Evolutionary conservation across 2,329 filamentous ascomycete genomes (phyloP).

Genomic region (Apiospora arundinis): DNA sequence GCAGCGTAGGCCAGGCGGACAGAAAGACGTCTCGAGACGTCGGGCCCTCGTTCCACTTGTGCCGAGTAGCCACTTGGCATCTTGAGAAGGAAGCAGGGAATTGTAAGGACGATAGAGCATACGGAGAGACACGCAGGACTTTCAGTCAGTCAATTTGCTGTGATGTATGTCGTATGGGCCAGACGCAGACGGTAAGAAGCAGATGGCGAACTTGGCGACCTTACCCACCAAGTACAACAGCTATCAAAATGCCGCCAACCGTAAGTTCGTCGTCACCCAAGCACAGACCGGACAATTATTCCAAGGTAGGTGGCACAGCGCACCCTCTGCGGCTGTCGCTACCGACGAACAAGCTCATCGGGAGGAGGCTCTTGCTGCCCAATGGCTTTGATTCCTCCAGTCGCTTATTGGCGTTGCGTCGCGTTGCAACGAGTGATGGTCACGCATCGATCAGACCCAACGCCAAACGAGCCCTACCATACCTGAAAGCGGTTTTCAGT

Average conservation of each 20-base stretch:
- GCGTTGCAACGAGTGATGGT: conserved; percentile 18
- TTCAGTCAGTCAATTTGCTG: neutral
- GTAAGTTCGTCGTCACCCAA: conserved; percentile 22
- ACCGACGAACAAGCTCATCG: conserved; percentile 18
- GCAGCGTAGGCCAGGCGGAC: neutral
- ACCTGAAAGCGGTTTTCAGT: neutral
- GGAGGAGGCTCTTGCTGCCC: conserved; percentile 15
- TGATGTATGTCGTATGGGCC: neutral
- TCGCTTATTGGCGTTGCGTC: conserved; percentile 11
- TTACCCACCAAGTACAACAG: conserved; percentile 1
- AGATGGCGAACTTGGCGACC: conserved; percentile 21
- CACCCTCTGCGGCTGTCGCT: conserved; percentile 21
- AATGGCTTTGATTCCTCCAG: neutral
- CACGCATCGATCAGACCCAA: conserved; percentile 24
- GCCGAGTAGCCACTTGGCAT: conserved; percentile 23
- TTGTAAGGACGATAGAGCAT: neutral
- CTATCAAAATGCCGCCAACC: conserved; percentile 20
- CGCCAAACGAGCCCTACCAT: conserved; percentile 15
- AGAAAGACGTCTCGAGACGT: conserved; percentile 9
- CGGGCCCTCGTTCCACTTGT: conserved; percentile 22
- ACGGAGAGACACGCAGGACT: neutral
- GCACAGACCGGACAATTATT: conserved; percentile 23
- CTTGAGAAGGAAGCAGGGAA: neutral
- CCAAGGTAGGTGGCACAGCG: neutral
- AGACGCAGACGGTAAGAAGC: conserved; percentile 14